These are phyloP conservation scores for Coriaria nepalensis DNA, from an alignment of 306 rosid genomes.

Conservation along the genomic window DNA sequence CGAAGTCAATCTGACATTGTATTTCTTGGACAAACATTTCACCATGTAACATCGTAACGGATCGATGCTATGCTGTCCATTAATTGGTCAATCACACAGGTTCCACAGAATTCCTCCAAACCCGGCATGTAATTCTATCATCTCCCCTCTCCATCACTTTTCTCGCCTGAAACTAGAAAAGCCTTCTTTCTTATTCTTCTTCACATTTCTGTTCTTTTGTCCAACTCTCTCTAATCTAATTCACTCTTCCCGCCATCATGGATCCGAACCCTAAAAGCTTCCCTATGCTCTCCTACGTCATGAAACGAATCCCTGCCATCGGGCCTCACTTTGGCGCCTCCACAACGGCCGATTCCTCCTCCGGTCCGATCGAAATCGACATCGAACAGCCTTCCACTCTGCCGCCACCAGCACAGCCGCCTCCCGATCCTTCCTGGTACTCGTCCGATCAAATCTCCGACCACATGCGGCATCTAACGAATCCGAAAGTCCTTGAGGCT, in stretches of 20 bases:
- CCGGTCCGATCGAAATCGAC: slow-evolving; percentile 19
- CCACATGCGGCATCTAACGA: slow-evolving; percentile 47
- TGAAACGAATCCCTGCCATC: slow-evolving; percentile 55
- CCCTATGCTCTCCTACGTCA: slow-evolving; percentile 77
- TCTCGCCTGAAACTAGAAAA: no score
- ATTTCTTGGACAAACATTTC: no score
- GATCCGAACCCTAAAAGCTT: slow-evolving; percentile 68
- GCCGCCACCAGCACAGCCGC: not conserved
- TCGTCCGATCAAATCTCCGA: slow-evolving; percentile 21
- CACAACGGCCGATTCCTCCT: slow-evolving; percentile 3
- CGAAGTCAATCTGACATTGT: no score
- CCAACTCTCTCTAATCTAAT: not conserved
- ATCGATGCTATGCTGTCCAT: no score
- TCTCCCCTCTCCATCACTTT: no score
- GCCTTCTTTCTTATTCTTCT: not conserved
- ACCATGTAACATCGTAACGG: no score
- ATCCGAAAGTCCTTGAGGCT: slow-evolving; percentile 49
- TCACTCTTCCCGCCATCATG: slow-evolving; percentile 21
- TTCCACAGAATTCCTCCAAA: no score
- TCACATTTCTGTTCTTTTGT: not conserved
- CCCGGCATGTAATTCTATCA: no score
- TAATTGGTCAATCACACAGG: no score
- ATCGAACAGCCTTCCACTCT: slow-evolving; percentile 32
- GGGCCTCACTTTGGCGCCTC: slow-evolving; percentile 5
- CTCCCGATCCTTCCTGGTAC: slow-evolving; percentile 22